A percentile compares a stretch with the other conserved stretches of the same genome.
These are phyloP conservation scores for Ascochyta lentis DNA, from an alignment of 2,329 filamentous ascomycete genomes.

Conservation along the genomic window DNA sequence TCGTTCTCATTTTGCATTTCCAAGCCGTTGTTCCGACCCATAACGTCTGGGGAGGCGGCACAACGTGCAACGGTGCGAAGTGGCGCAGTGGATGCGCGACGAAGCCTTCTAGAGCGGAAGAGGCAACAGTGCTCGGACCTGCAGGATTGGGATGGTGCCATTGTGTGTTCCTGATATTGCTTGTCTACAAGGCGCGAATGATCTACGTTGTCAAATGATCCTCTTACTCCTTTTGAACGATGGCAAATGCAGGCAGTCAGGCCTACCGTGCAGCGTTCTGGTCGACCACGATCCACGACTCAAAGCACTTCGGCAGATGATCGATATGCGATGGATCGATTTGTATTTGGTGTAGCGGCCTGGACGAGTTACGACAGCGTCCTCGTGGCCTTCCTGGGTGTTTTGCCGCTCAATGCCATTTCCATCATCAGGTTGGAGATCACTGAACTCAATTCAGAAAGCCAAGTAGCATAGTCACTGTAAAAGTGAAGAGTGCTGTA, in stretches of 20 bases:
- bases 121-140: not conserved
- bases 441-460: not conserved
- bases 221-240: slow-evolving; percentile 7
- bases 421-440: not conserved
- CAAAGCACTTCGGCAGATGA: not conserved
- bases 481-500: not conserved
- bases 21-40: slow-evolving; percentile 7
- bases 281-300: slow-evolving; percentile 12
- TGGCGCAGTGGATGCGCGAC: slow-evolving; percentile 7
- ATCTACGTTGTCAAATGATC: slow-evolving; percentile 12
- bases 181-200: slow-evolving; percentile 2
- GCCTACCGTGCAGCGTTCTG: slow-evolving; percentile 3
- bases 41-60: slow-evolving; percentile 14
- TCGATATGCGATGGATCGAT: not conserved
- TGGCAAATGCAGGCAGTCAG: slow-evolving; percentile 9
- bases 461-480: not conserved
- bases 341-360: not conserved
- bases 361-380: slow-evolving; percentile 3
- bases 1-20: slow-evolving; percentile 11
- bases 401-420: not conserved
- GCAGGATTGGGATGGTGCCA: not conserved
- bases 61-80: slow-evolving; percentile 8
- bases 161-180: slow-evolving; percentile 9
- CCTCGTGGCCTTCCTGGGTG: not conserved
- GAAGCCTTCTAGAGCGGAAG: not conserved